Evolutionary conservation across 768 basidiomycete species (phyloP).

Genomic region (Mycena chlorophos): DNA sequence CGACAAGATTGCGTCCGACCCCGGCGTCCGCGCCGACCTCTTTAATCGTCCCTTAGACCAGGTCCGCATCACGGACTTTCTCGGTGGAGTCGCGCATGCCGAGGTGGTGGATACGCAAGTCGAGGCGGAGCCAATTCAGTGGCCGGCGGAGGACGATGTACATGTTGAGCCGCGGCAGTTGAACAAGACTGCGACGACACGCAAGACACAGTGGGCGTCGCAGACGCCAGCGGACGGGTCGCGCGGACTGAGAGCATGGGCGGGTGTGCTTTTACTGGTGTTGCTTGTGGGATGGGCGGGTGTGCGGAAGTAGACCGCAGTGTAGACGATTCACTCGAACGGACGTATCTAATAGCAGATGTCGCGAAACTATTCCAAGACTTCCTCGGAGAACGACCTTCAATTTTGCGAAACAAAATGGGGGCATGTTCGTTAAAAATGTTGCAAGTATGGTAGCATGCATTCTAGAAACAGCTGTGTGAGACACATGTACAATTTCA

Average conservation of each 20-base stretch:
- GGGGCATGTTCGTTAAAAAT: too few species aligned
- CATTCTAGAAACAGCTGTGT: too few species aligned
- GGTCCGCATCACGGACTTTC: constrained; percentile 42
- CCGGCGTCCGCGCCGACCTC: constrained; percentile 86
- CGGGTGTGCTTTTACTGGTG: constrained; percentile 29
- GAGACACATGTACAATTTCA: too few species aligned
- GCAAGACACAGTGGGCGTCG: background rate
- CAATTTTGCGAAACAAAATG: too few species aligned
- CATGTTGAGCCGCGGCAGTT: background rate
- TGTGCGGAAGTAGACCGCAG: constrained; percentile 20
- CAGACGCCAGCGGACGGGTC: background rate
- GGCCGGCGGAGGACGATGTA: background rate
- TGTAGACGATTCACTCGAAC: too few species aligned
- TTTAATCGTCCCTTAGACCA: constrained; percentile 67
- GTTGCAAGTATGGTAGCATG: too few species aligned
- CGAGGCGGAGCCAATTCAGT: background rate
- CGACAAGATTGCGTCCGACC: constrained; percentile 73
- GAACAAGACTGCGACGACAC: background rate
- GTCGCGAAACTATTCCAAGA: too few species aligned
- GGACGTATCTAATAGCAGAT: too few species aligned
- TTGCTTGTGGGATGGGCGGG: constrained; percentile 34
- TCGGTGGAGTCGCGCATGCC: background rate
- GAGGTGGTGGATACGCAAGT: background rate
- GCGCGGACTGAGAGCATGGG: constrained; percentile 30
- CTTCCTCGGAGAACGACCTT: too few species aligned